Base-by-base conservation (phyloP, 495 filamentous ascomycete genomes). In the Penicillium ochrochloron region DNA sequence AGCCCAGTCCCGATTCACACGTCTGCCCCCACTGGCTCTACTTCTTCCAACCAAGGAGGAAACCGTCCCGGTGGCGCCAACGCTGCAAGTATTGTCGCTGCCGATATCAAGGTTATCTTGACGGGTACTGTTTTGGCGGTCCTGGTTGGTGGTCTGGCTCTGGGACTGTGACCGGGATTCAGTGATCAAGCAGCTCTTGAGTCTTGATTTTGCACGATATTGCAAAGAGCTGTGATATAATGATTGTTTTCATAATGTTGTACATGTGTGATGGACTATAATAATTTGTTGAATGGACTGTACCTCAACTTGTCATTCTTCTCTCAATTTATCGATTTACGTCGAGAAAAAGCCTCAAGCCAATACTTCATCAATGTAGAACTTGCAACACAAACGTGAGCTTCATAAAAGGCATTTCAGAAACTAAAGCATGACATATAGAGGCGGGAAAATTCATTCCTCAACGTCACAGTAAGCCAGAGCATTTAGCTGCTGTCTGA, bases 91-190 rank as follows among this genome's bases (percentile, higher is more conserved):
- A 2, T n/a, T 1, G 9, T 37, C 9, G 14, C 44, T 1, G 10
- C n/a, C 14, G 42, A 60, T 37, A 23, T 19, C 14, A n/a, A 50
- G 5, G 33, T 60, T 17, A 17, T 46, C 23, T 51, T 51, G 31
- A 37, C 50, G n/a, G 61, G 34, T 60, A 55, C 59, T 39, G 17
- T 44, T 1, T 50, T 70, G 39, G 65, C 33, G 39, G 63, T 34
- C 42, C 29, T 66, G 4, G 29, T 70, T 65, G 65, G 46, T 63
- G 65, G 46, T 0, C 42, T 73, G 60, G 70, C 70, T 19, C 66
- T 73, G 61, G 68, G 62, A 5, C 39, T 72, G 44, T 72, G 58
- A 70, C 5, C 19, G 15, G 2, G 3, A 48, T 19, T 17, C 29
- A 21, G 23, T 50, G 10, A 1, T 10, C 5, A 14, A 25, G 2